Evolutionary conservation across 495 filamentous ascomycete species (phyloP).

Genomic region (Penicillium manginii): DNA sequence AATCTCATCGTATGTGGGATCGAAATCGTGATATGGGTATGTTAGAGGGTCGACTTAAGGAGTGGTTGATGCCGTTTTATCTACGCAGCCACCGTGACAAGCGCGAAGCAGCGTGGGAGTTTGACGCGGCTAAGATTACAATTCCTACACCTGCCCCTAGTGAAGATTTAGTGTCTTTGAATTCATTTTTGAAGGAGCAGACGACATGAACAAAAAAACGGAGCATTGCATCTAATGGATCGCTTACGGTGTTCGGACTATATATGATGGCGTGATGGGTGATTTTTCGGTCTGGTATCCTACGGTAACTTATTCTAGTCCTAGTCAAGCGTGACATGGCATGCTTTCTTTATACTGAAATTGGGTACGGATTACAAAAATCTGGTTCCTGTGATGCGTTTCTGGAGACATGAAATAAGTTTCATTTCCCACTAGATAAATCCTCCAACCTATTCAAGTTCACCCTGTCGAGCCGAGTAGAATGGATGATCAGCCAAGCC

Average conservation of each 20-base stretch:
- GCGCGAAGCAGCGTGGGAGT: slow-evolving; percentile 44
- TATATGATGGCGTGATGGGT: slow-evolving; percentile 17
- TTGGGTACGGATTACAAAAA: too few species aligned
- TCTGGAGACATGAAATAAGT: too few species aligned
- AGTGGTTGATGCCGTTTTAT: slow-evolving; percentile 42
- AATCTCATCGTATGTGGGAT: slow-evolving; percentile 50
- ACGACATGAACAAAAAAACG: slow-evolving; percentile 1
- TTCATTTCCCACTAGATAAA: too few species aligned
- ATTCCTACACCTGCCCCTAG: slow-evolving; percentile 30
- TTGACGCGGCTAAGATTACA: slow-evolving; percentile 38
- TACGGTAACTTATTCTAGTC: too few species aligned
- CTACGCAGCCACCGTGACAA: slow-evolving; percentile 33
- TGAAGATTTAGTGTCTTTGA: slow-evolving; percentile 26
- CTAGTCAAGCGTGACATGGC: too few species aligned
- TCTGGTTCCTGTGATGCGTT: too few species aligned
- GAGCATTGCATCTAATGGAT: neutral
- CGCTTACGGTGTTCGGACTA: slow-evolving; percentile 15
- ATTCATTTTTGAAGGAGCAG: slow-evolving; percentile 29
- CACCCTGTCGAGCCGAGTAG: too few species aligned
- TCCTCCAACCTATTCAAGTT: too few species aligned
- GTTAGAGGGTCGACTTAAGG: slow-evolving; percentile 42
- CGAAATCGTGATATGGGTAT: slow-evolving; percentile 46
- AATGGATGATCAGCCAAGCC: neutral
- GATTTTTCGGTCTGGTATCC: too few species aligned
- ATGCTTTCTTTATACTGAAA: too few species aligned